Percentiles rank a stretch among this genome's conserved stretches.
Conservation (phyloP, 2,329 filamentous ascomycete genomes). For the Neofusicoccum cordaticola region DNA sequence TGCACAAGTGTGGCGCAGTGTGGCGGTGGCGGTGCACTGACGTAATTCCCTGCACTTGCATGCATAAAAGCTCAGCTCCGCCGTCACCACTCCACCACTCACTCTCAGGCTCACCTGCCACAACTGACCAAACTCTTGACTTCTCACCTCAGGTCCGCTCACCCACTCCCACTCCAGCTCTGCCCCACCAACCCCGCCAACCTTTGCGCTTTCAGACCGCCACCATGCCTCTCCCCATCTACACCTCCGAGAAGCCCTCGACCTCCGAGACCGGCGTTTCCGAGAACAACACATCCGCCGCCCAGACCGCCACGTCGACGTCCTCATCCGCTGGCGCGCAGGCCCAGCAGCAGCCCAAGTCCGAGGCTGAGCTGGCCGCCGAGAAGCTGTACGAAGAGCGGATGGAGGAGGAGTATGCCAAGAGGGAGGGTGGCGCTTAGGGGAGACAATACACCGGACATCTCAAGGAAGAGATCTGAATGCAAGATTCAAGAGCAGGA, state of each 20-base stretch:
- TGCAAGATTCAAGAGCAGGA: too few relatives aligned
- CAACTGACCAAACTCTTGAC: background rate
- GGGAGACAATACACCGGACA: background rate
- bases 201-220: background rate
- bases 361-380: slow-evolving; percentile 22
- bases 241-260: slow-evolving; percentile 19
- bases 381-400: slow-evolving; percentile 24
- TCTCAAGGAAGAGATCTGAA: too few relatives aligned
- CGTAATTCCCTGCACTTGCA: background rate
- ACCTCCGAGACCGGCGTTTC: slow-evolving; percentile 19
- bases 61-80: background rate
- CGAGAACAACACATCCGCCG: background rate
- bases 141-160: background rate
- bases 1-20: background rate
- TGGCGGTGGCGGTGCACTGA: background rate
- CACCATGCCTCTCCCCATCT: slow-evolving; percentile 19
- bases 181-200: background rate
- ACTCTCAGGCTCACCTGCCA: background rate
- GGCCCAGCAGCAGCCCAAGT: slow-evolving; percentile 15
- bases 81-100: background rate
- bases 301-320: background rate
- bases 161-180: too few relatives aligned
- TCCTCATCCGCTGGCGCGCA: background rate
- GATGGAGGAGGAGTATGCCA: slow-evolving; percentile 25
- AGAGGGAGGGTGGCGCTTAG: slow-evolving; percentile 23